These are phyloP conservation scores for Leptosphaerulina australis DNA, from an alignment of 2,329 filamentous ascomycete species.

Conservation along the genomic window DNA sequence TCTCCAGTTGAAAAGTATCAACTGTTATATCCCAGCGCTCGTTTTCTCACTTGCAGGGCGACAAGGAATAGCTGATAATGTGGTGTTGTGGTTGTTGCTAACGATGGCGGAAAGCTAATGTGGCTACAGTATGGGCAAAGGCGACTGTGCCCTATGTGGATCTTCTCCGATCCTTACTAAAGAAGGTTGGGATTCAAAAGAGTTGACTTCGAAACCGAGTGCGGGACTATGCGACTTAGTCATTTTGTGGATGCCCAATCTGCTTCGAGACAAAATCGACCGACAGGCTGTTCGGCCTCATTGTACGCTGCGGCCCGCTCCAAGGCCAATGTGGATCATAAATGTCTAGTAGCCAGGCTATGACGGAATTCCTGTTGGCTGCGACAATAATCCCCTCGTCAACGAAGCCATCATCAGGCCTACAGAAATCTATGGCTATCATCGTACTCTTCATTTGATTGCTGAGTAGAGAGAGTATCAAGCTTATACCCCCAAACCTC, in stretches of 20 bases:
- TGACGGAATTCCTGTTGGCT: constrained; percentile 8
- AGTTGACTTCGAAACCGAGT: neutral
- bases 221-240: constrained; percentile 13
- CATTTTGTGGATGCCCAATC: constrained; percentile 15
- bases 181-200: neutral
- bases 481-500: neutral
- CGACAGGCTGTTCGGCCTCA: constrained; percentile 17
- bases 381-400: neutral
- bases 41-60: neutral
- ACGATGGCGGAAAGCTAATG: neutral
- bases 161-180: neutral
- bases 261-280: constrained; percentile 7
- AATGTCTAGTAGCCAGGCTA: constrained; percentile 13
- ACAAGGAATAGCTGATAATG: neutral
- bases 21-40: no score
- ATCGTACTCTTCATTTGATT: neutral
- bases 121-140: neutral
- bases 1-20: neutral
- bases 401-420: neutral
- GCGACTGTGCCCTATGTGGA: neutral
- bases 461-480: neutral
- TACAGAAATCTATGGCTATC: neutral
- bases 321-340: constrained; percentile 15
- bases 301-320: constrained; percentile 15
- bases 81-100: neutral